phyloP scores from a whole-genome alignment of 257 asterid species.

The Hygrophila difformis region DNA sequence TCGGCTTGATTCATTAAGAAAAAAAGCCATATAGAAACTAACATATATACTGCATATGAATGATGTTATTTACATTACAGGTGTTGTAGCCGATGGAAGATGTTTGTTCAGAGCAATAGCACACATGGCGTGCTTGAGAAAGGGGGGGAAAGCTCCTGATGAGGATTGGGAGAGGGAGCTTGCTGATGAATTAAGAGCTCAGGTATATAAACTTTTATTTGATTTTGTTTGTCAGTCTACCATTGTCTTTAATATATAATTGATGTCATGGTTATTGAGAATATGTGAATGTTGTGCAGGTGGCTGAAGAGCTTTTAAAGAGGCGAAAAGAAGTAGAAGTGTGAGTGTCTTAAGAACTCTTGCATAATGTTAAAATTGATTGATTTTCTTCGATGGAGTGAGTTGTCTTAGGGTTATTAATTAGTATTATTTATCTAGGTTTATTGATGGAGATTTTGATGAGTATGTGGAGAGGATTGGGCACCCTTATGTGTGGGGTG shows the following conservation, averaged over 20 bases:
- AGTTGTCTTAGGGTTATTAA: not conserved
- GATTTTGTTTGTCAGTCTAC: not conserved
- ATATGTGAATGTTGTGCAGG: slow-evolving; percentile 29
- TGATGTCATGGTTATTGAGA: not conserved
- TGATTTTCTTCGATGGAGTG: not conserved
- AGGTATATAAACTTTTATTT: slow-evolving; percentile 26
- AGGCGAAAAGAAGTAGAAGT: slow-evolving; percentile 82
- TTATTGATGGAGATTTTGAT: slow-evolving; percentile 78
- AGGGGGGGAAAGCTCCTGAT: slow-evolving; percentile 60
- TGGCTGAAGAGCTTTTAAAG: slow-evolving; percentile 67
- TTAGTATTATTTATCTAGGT: slow-evolving; percentile 27
- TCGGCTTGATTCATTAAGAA: not conserved
- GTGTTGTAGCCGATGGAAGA: slow-evolving; percentile 73
- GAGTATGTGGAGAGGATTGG: slow-evolving; percentile 55
- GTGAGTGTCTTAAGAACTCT: slow-evolving; percentile 19
- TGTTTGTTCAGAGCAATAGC: slow-evolving; percentile 83
- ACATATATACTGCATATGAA: not conserved
- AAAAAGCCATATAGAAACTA: too few species aligned
- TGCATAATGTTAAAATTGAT: not conserved
- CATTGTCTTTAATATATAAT: not conserved
- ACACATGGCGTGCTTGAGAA: slow-evolving; percentile 63
- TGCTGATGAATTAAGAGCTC: slow-evolving; percentile 89
- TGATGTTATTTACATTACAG: slow-evolving; percentile 19
- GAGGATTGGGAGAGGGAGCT: slow-evolving; percentile 64
- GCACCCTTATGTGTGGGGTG: slow-evolving; percentile 83